Conservation (phyloP, 768 basidiomycete genomes). For the Tulasnella sp. region DNA sequence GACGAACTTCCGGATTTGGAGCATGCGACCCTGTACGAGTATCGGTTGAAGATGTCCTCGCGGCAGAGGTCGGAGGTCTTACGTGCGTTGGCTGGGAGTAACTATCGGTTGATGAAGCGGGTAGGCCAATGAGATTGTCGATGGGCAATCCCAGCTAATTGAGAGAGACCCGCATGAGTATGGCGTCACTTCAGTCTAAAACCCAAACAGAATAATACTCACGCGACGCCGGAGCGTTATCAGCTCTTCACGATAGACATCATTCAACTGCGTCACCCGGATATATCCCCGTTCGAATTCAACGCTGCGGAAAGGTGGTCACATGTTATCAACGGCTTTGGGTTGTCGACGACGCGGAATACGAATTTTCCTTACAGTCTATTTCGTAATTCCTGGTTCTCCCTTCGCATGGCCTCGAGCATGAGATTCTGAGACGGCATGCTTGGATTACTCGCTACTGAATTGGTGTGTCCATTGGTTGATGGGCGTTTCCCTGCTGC, state of each 20-base stretch:
- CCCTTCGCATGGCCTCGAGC: conserved; percentile 65
- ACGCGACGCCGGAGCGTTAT: conserved; percentile 69
- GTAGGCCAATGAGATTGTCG: conserved; percentile 67
- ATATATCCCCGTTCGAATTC: conserved; percentile 74
- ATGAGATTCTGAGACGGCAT: conserved; percentile 45
- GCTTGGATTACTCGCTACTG: conserved; percentile 31
- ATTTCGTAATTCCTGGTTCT: conserved; percentile 67
- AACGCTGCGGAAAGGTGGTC: conserved; percentile 29
- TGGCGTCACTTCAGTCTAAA: background rate
- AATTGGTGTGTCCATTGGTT: background rate
- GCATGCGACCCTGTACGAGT: background rate
- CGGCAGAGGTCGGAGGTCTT: conserved; percentile 41
- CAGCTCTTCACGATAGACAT: conserved; percentile 77
- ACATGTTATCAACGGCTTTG: background rate
- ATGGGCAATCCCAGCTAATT: conserved; percentile 62
- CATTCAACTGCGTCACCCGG: conserved; percentile 64
- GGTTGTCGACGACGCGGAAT: background rate
- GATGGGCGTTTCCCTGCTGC: conserved; percentile 13
- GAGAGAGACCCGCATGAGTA: conserved; percentile 6
- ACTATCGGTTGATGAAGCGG: conserved; percentile 47
- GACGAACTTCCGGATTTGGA: background rate
- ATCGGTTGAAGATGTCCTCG: conserved; percentile 37
- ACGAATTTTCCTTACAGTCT: conserved; percentile 34
- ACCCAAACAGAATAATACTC: conserved; percentile 33
- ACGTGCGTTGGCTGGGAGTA: conserved; percentile 65